Evolutionary conservation across 2,329 filamentous ascomycete genomes (phyloP).

Genomic region (Rhynchosporium agropyri): DNA sequence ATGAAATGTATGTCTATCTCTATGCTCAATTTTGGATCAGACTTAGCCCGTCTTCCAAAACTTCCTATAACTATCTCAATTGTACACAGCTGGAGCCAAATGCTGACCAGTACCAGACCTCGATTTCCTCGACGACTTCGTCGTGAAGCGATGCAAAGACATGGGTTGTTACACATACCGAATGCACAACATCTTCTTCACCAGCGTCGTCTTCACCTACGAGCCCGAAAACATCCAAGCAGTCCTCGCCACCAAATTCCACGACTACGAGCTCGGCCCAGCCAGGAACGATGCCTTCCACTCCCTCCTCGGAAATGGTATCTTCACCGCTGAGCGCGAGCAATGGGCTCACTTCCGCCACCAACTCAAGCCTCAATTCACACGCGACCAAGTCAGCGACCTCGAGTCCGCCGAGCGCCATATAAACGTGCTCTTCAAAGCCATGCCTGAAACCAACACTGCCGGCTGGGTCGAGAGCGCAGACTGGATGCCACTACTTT

Average conservation of each 20-base stretch:
- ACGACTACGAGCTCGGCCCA: constrained; percentile 43
- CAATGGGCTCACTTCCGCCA: constrained; percentile 45
- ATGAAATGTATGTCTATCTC: constrained; percentile 25
- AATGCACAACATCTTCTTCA: constrained; percentile 22
- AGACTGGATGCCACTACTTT: constrained; percentile 60
- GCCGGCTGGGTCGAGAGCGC: constrained; percentile 46
- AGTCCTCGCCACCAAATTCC: constrained; percentile 41
- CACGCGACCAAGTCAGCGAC: constrained; percentile 41
- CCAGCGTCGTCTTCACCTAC: constrained; percentile 49
- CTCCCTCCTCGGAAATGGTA: constrained; percentile 43
- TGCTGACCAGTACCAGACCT: constrained; percentile 27
- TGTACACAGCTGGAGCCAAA: neutral
- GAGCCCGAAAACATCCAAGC: constrained; percentile 43
- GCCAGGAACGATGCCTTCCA: constrained; percentile 40
- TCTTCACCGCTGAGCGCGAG: constrained; percentile 46
- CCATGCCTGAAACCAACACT: constrained; percentile 28
- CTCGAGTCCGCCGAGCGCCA: constrained; percentile 52
- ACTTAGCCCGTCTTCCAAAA: no score
- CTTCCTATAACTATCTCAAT: neutral
- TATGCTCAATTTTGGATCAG: no score
- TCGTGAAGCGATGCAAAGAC: constrained; percentile 20
- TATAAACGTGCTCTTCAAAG: constrained; percentile 46
- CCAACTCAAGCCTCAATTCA: constrained; percentile 46
- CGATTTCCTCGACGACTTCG: constrained; percentile 35
- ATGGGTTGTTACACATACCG: constrained; percentile 29